Base-by-base conservation (phyloP, 2,329 filamentous ascomycete species). In the Geosmithia putterillii region DNA sequence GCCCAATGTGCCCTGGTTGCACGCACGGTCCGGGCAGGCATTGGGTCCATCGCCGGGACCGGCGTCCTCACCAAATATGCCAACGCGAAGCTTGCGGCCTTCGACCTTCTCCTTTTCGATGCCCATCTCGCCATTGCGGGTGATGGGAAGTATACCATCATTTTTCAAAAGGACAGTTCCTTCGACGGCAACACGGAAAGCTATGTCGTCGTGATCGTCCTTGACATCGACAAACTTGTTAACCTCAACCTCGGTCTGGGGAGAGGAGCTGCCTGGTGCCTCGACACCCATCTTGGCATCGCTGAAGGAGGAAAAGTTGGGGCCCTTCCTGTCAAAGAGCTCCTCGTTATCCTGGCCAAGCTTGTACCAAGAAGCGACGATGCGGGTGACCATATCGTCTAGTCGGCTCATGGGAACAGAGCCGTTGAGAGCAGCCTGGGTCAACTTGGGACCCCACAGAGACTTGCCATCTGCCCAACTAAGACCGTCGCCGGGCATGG, bases 301-400 rank as follows among this genome's bases (percentile, higher is more conserved):
- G 0, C 79, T 81, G 83, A 84, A 89, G 1, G 82, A 81, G 47
- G 83, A 83, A 61, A 89, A 89, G 64, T 85, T 89, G 0, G 85
- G 83, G 9, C 88, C 67, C 9, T 81, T 82, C 15, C 82, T 79
- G 51, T 86, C 86, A 45, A 83, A 43, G 69, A 20, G 86, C 1
- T 80, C 74, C 51, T 81, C 68, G 17, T 68, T 50, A 38, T 87
- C 84, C 56, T 95, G 83, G 0, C 86, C 83, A 19, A 92, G 66
- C 58, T 92, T 86, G 56, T 94, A 95, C 83, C 87, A 95, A 0
- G 88, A 76, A 1, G 89, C 89, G 1, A 95, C 86, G 48, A 95
- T 78, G 12, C 89, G 76, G 1, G 86, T 82, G 0, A 77, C 84
- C 87, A 95, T 94, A 55, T 95, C 89, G 50, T 95, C 83, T 14